Percentiles rank a stretch among this genome's conserved stretches.
phyloP scores from a whole-genome alignment of 108 stramenopile species.

The Cyclotella kingstonii region DNA sequence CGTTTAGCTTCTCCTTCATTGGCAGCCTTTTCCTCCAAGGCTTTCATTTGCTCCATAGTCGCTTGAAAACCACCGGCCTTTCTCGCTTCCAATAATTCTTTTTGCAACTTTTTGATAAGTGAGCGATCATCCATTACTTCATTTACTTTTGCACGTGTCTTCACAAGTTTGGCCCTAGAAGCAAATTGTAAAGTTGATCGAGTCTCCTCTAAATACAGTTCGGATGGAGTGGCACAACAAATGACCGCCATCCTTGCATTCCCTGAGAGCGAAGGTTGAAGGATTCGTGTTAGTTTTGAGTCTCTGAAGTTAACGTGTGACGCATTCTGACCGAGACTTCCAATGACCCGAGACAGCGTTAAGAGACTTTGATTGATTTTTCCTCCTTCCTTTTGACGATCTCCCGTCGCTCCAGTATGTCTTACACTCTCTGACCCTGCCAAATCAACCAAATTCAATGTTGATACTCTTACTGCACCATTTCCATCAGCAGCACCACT shows the following conservation, averaged over 20 bases:
- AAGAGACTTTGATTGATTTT: conserved; percentile 97
- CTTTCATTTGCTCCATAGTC: conserved; percentile 36
- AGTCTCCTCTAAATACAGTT: conserved; percentile 91
- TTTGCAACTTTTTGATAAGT: conserved; percentile 76
- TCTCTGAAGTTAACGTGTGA: conserved; percentile 87
- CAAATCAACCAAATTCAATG: conserved; percentile 87
- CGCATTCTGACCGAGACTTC: conserved; percentile 85
- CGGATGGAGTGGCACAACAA: conserved; percentile 91
- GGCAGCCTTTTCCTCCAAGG: conserved; percentile 55
- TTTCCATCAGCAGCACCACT: conserved; percentile 33
- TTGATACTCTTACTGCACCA: conserved; percentile 77
- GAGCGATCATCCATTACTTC: conserved; percentile 74
- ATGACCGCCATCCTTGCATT: conserved; percentile 95
- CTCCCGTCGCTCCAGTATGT: conserved; percentile 92
- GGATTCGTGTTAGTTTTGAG: conserved; percentile 94
- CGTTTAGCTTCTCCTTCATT: conserved; percentile 61
- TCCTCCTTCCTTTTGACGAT: conserved; percentile 96
- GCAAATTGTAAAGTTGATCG: conserved; percentile 94
- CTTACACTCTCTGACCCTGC: conserved; percentile 93
- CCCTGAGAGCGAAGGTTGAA: conserved; percentile 96
- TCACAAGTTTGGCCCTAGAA: conserved; percentile 84
- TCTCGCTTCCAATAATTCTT: conserved; percentile 52
- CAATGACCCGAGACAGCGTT: conserved; percentile 98
- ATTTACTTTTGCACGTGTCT: conserved; percentile 76
- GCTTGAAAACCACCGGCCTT: conserved; percentile 30